phyloP scores from a whole-genome alignment of 176 grass and related monocot species.

The Cymbopogon citratus region DNA sequence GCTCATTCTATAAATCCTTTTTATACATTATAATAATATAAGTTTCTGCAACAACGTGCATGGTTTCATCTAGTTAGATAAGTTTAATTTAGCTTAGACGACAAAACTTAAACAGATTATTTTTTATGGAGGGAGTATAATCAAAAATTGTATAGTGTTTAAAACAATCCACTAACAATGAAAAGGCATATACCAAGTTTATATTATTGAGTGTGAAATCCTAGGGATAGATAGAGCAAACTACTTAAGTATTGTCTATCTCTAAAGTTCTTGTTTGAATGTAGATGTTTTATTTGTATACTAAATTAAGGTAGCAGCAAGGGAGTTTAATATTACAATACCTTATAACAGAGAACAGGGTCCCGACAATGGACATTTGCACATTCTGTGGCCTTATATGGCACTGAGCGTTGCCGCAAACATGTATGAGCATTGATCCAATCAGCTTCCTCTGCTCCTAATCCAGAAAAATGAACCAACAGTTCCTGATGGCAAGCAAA shows the following conservation, averaged over 20 bases:
- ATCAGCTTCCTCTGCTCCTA: background rate
- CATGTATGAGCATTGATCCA: background rate
- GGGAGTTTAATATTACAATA: background rate
- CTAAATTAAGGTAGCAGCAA: too few relatives aligned
- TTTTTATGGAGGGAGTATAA: background rate
- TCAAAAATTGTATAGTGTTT: background rate
- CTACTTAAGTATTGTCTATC: too few relatives aligned
- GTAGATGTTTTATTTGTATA: too few relatives aligned
- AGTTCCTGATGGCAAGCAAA: background rate
- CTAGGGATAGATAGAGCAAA: too few relatives aligned
- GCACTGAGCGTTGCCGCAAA: background rate
- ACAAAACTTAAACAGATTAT: background rate
- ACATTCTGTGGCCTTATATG: background rate
- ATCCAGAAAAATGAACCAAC: background rate
- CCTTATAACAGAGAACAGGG: slow-evolving; percentile 3
- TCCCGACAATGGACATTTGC: background rate
- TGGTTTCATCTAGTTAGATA: too few relatives aligned
- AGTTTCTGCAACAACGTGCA: too few relatives aligned
- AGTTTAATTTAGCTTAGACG: background rate
- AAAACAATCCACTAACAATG: background rate
- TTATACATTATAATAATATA: too few relatives aligned
- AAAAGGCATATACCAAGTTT: background rate
- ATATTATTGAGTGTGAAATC: too few relatives aligned
- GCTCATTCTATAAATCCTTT: too few relatives aligned
- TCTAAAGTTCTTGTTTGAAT: too few relatives aligned